phyloP scores from a whole-genome alignment of 495 filamentous ascomycete species.

The Aspergillus sparsus region DNA sequence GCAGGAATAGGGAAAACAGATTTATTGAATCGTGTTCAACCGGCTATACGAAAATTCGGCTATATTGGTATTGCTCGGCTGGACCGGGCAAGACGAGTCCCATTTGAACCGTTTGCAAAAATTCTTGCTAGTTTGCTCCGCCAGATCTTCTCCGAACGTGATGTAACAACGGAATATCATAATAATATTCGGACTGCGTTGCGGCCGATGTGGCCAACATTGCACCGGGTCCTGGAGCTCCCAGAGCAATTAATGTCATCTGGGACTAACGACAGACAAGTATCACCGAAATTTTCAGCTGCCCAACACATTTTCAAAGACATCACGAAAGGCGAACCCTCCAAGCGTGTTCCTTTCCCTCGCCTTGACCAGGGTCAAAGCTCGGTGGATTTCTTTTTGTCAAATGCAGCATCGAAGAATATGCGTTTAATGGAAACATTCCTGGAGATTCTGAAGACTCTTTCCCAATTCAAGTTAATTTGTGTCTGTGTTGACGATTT shows the following conservation, averaged over 20 bases:
- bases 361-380: slow-evolving; percentile 48
- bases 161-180: slow-evolving; percentile 82
- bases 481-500: slow-evolving; percentile 84
- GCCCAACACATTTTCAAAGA: slow-evolving; percentile 35
- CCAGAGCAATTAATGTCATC: slow-evolving; percentile 69
- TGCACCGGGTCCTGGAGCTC: slow-evolving; percentile 75
- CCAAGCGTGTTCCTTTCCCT: slow-evolving; percentile 38
- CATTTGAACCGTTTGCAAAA: slow-evolving; percentile 81
- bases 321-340: slow-evolving; percentile 34
- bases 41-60: slow-evolving; percentile 68
- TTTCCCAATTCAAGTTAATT: slow-evolving; percentile 76
- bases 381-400: slow-evolving; percentile 69
- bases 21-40: slow-evolving; percentile 74
- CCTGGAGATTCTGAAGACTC: slow-evolving; percentile 76
- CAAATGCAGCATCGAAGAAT: slow-evolving; percentile 68
- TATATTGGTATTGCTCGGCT: slow-evolving; percentile 87
- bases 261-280: slow-evolving; percentile 41
- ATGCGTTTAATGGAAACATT: slow-evolving; percentile 82
- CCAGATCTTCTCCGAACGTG: slow-evolving; percentile 87
- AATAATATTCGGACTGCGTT: slow-evolving; percentile 70
- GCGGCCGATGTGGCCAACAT: slow-evolving; percentile 72
- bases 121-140: slow-evolving; percentile 80
- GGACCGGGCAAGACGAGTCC: slow-evolving; percentile 74
- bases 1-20: slow-evolving; percentile 83
- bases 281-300: slow-evolving; percentile 34